Conservation (phyloP, 2,329 filamentous ascomycete genomes). For the Talaromyces sp. region DNA sequence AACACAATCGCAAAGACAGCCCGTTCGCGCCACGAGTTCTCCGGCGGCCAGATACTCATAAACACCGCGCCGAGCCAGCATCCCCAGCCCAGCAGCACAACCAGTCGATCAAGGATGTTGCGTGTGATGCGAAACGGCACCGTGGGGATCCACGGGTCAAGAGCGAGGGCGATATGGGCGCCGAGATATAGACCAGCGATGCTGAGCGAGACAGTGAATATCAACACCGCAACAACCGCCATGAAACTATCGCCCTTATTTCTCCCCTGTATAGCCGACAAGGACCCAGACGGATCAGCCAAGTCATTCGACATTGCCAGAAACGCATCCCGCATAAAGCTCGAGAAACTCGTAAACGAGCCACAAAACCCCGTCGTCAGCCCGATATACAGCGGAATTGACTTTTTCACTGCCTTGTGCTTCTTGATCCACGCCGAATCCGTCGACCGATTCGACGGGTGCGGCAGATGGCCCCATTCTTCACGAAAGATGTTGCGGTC, state of each 20-base stretch:
- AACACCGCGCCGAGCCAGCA: constrained; percentile 75
- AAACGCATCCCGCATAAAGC: constrained; percentile 75
- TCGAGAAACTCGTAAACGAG: constrained; percentile 84
- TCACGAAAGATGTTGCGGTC: constrained; percentile 69
- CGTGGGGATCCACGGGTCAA: constrained; percentile 53
- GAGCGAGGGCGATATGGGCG: constrained; percentile 64
- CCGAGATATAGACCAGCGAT: constrained; percentile 66
- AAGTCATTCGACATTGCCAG: constrained; percentile 73
- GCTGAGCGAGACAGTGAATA: constrained; percentile 66
- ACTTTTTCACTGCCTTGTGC: constrained; percentile 68
- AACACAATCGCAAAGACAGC: constrained; percentile 75
- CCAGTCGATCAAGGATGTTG: constrained; percentile 36
- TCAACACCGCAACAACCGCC: constrained; percentile 69
- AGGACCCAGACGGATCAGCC: constrained; percentile 45
- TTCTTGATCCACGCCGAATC: constrained; percentile 40
- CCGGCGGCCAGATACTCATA: constrained; percentile 65
- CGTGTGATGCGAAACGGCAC: constrained; percentile 9
- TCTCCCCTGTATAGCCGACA: constrained; percentile 39
- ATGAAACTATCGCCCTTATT: constrained; percentile 77
- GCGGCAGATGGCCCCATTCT: constrained; percentile 50
- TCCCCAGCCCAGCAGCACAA: constrained; percentile 59
- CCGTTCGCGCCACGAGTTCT: constrained; percentile 67
- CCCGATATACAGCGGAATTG: constrained; percentile 81
- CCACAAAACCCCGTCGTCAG: constrained; percentile 84
- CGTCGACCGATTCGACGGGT: constrained; percentile 15